Conservation (phyloP, 805 yeast species). For the Myxozyma udenii region DNA sequence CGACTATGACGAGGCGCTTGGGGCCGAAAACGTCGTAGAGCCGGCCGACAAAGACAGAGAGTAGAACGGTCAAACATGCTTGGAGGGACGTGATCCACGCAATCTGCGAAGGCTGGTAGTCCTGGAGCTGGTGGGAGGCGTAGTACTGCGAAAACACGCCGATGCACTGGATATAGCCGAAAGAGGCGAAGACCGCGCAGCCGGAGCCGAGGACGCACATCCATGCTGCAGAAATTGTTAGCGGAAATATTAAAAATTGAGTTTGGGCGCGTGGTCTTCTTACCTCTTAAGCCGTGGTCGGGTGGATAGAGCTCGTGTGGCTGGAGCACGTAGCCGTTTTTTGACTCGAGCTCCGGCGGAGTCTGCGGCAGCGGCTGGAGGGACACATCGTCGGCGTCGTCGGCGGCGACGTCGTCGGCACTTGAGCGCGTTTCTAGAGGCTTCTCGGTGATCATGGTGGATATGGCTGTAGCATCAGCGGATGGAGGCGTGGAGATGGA, state of each 20-base stretch:
- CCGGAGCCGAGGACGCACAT: conserved; percentile 54
- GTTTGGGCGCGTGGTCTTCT: background rate
- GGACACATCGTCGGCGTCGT: too few relatives aligned
- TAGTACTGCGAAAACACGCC: conserved; percentile 35
- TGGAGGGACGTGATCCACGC: conserved; percentile 39
- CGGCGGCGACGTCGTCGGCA: too few relatives aligned
- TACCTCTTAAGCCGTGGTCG: conserved; percentile 7
- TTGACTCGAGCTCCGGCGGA: too few relatives aligned
- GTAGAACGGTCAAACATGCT: conserved; percentile 33
- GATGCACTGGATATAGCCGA: conserved; percentile 48
- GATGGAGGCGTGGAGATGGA: too few relatives aligned
- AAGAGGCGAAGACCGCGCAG: conserved; percentile 53
- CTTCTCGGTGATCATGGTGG: too few relatives aligned
- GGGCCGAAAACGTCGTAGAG: conserved; percentile 26
- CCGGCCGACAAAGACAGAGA: conserved; percentile 31
- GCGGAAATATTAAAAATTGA: background rate
- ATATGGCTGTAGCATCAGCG: too few relatives aligned
- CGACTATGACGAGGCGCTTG: conserved; percentile 20
- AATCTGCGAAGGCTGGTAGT: conserved; percentile 32
- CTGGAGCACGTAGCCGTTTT: conserved; percentile 4
- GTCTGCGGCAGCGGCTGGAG: too few relatives aligned
- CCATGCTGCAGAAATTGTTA: conserved; percentile 42
- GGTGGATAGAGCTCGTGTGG: conserved; percentile 17
- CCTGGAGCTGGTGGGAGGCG: conserved; percentile 28
- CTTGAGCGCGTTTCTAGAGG: too few relatives aligned